A percentile compares a stretch with the other conserved stretches of the same genome.
Conservation (phyloP, 768 basidiomycete genomes). For the Boletus rufocinnamomeus region DNA sequence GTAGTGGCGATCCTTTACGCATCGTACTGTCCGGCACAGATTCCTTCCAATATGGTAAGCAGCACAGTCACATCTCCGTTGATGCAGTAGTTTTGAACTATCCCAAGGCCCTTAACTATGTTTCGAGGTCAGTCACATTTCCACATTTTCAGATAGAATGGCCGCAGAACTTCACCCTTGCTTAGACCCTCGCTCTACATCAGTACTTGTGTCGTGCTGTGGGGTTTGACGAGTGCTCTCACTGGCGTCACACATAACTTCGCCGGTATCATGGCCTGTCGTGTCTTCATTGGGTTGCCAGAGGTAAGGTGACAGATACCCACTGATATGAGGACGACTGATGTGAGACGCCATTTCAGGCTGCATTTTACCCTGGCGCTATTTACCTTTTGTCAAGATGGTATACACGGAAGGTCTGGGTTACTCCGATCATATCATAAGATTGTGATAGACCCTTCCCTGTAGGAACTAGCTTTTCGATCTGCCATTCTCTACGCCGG, state of each 20-base stretch:
- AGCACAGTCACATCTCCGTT: not conserved
- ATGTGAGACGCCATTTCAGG: constrained; percentile 28
- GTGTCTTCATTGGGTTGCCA: constrained; percentile 63
- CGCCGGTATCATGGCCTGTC: constrained; percentile 55
- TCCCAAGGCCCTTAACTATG: constrained; percentile 52
- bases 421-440: not conserved
- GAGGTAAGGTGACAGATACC: constrained; percentile 40
- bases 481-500: constrained; percentile 62
- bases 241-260: constrained; percentile 63
- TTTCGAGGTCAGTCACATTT: constrained; percentile 42
- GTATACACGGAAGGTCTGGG: constrained; percentile 26
- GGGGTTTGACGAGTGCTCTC: constrained; percentile 64
- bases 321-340: not conserved
- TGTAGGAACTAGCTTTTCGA: constrained; percentile 63
- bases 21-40: constrained; percentile 66
- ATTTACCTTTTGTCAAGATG: constrained; percentile 37
- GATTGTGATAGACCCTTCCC: not conserved
- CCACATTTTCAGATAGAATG: not conserved
- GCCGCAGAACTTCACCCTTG: not conserved
- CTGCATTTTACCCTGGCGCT: constrained; percentile 66
- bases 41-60: constrained; percentile 21
- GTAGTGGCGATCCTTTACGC: constrained; percentile 58
- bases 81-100: not conserved
- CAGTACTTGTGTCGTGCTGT: constrained; percentile 56
- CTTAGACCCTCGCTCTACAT: constrained; percentile 64